Base-by-base conservation (phyloP, 2,329 filamentous ascomycete genomes). In the Aspergillus brunneoviolaceus region DNA sequence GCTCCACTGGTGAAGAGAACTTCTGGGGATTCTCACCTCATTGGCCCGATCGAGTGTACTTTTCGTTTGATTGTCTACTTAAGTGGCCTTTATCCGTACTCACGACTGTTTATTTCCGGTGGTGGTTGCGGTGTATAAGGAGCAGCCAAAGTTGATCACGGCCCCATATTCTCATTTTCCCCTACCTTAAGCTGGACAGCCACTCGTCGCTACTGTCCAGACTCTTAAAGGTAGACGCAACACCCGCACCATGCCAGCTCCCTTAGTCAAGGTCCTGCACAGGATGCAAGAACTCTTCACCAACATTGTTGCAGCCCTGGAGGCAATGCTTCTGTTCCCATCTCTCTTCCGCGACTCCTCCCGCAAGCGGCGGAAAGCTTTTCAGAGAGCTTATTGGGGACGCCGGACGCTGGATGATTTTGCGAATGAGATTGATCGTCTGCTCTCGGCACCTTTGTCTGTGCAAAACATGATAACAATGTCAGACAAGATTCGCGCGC, bases 401-500 rank as follows among this genome's bases (percentile, higher is more conserved):
- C 74, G 71, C 45, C 74, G 74, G 25, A 67, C 74, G 5, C 73
- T 79, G 21, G 72, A 75, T 49, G 70, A 76, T 29, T 73, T 79
- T 60, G 71, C 73, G 39, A 67, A 76, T 25, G 77, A 79, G 62
- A 66, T 79, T 49, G 72, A 77, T 19, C 65, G 63, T 39, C 67
- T 76, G 21, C 78, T 78, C 57, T 71, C 70, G 6, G 64, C 71
- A 3, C 76, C 76, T 16, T 63, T 79, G 27, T 68, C 71, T 16
- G 67, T 70, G 25, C 63, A 62, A 48, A 74, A 73, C 49, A 76
- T 81, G 76, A 55, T 76, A 49, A 66, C 68, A 55, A 80, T 81
- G 78, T 80, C 79, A 4, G 71, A 75, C 49, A 73, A 75, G 64
- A 77, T 80, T 45, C 76, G 76, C 29, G 74, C 76, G 25, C 84